phyloP scores from a whole-genome alignment of 192 early-diverging fungal genomes.

The Gryganskiella cystojenkinii region DNA sequence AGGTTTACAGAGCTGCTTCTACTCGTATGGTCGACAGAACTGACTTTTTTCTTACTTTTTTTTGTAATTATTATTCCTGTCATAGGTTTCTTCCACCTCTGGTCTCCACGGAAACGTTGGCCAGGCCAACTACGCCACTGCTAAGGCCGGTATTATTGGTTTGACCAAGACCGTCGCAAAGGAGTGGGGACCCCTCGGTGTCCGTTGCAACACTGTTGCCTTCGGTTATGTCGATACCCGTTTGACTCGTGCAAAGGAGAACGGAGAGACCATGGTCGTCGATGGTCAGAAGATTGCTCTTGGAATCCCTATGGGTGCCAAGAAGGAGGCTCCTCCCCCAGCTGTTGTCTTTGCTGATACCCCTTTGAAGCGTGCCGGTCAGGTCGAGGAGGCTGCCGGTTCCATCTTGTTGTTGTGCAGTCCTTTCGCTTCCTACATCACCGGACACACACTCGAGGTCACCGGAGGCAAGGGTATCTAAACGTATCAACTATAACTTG shows the following conservation, averaged over 20 bases:
- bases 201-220: slow-evolving; percentile 69
- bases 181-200: slow-evolving; percentile 69
- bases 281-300: slow-evolving; percentile 67
- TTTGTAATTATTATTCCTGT: too few relatives aligned
- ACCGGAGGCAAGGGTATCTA: slow-evolving; percentile 70
- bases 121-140: slow-evolving; percentile 94
- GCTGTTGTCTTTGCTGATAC: slow-evolving; percentile 55
- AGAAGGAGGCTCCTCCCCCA: slow-evolving; percentile 31
- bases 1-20: background rate
- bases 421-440: slow-evolving; percentile 64
- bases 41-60: too few relatives aligned
- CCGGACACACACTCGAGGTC: slow-evolving; percentile 67
- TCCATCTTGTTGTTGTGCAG: slow-evolving; percentile 63
- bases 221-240: slow-evolving; percentile 71
- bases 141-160: slow-evolving; percentile 92
- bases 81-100: slow-evolving; percentile 59
- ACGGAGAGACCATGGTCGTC: slow-evolving; percentile 66
- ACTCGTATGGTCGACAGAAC: background rate
- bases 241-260: slow-evolving; percentile 69
- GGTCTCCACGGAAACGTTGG: slow-evolving; percentile 92
- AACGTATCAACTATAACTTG: too few relatives aligned
- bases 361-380: slow-evolving; percentile 63
- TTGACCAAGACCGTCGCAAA: slow-evolving; percentile 91
- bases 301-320: slow-evolving; percentile 62
- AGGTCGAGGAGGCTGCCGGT: slow-evolving; percentile 67